phyloP scores from a whole-genome alignment of 2,329 filamentous ascomycete genomes.

The Penicillium expansum region DNA sequence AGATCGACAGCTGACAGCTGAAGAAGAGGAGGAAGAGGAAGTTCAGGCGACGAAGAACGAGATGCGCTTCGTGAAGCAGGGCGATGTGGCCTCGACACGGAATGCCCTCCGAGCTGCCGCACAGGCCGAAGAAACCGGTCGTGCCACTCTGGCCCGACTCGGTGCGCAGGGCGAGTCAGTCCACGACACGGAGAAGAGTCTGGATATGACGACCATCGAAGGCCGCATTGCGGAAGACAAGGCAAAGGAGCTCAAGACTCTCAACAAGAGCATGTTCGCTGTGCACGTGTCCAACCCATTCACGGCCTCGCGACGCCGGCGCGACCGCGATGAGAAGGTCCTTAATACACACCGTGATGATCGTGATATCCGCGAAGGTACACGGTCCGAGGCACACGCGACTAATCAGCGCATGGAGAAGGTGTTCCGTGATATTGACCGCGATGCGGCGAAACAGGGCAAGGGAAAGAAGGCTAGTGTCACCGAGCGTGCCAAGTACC shows the following conservation, averaged over 20 bases:
- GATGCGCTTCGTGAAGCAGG: constrained; percentile 72
- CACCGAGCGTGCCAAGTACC: constrained; percentile 68
- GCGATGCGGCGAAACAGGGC: constrained; percentile 47
- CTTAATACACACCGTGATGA: constrained; percentile 63
- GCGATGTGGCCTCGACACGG: constrained; percentile 69
- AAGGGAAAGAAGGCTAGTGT: constrained; percentile 54
- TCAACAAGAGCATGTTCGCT: constrained; percentile 90
- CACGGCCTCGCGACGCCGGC: constrained; percentile 64
- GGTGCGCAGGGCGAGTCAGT: constrained; percentile 77
- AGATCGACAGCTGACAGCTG: constrained; percentile 74
- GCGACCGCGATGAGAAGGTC: constrained; percentile 64
- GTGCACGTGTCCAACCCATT: constrained; percentile 76
- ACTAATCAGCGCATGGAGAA: constrained; percentile 61
- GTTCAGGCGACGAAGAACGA: constrained; percentile 70
- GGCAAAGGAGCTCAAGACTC: constrained; percentile 75
- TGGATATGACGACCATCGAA: constrained; percentile 75
- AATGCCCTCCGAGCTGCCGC: constrained; percentile 68
- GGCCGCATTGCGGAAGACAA: constrained; percentile 75
- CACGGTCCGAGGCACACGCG: constrained; percentile 53
- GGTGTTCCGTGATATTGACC: constrained; percentile 63
- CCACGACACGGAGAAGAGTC: constrained; percentile 76
- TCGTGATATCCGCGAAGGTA: constrained; percentile 56
- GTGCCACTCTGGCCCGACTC: constrained; percentile 68
- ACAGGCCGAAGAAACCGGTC: constrained; percentile 68
- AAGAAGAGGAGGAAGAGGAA: constrained; percentile 73